Percentiles rank a stretch among this genome's conserved stretches.
These are phyloP conservation scores for Melanopsichium pennsylvanicum DNA, from an alignment of 1,284 basidiomycete species.

Conservation along the genomic window DNA sequence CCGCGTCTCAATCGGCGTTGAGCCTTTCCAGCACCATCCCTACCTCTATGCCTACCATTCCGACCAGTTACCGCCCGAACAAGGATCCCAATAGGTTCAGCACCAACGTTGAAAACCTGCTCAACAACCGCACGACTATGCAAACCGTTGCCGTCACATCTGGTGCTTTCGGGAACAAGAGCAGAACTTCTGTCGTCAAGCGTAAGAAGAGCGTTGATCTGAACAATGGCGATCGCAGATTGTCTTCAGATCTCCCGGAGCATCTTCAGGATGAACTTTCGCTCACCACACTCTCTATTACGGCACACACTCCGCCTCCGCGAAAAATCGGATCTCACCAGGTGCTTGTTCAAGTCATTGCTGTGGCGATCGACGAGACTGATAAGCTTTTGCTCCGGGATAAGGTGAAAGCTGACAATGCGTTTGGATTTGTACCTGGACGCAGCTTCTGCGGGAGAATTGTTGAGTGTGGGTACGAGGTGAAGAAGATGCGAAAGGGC, in stretches of 20 bases:
- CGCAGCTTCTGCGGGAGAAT: slow-evolving; percentile 67
- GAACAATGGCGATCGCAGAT: slow-evolving; percentile 22
- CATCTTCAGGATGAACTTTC: slow-evolving; percentile 54
- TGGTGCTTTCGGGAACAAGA: slow-evolving; percentile 37
- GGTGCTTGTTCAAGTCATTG: slow-evolving; percentile 67
- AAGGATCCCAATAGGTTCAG: slow-evolving; percentile 49
- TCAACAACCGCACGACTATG: slow-evolving; percentile 62
- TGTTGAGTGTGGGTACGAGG: slow-evolving; percentile 66
- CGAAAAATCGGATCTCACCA: slow-evolving; percentile 65
- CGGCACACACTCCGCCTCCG: slow-evolving; percentile 63
- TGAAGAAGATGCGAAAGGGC: slow-evolving; percentile 65
- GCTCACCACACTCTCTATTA: slow-evolving; percentile 52
- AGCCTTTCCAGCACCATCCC: slow-evolving; percentile 41
- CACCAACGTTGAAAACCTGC: slow-evolving; percentile 51
- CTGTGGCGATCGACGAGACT: slow-evolving; percentile 66
- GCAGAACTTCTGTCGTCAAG: slow-evolving; percentile 28
- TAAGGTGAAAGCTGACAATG: slow-evolving; percentile 57
- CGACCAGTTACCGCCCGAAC: slow-evolving; percentile 50
- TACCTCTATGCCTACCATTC: slow-evolving; percentile 45
- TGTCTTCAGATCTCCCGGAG: slow-evolving; percentile 47
- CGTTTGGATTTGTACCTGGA: slow-evolving; percentile 67
- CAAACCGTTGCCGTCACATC: slow-evolving; percentile 57
- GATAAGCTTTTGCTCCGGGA: slow-evolving; percentile 65
- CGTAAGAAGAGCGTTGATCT: slow-evolving; percentile 34
- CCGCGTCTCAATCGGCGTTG: slow-evolving; percentile 42